These are phyloP conservation scores for Fusarium nurragi DNA, from an alignment of 2,329 filamentous ascomycete genomes.

Conservation along the genomic window DNA sequence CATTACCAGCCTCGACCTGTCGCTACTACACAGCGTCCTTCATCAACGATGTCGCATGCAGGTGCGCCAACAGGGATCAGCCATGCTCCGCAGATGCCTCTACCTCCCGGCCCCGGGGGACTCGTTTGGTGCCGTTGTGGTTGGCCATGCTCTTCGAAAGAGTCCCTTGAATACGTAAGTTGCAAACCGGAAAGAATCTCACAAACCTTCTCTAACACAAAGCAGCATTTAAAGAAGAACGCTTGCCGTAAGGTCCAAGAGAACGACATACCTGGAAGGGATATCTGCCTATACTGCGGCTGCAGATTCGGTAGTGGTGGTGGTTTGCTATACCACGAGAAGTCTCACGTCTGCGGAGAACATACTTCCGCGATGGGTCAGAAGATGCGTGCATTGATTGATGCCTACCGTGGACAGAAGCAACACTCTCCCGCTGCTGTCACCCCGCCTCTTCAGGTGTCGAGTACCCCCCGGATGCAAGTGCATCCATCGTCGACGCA, in stretches of 20 bases:
- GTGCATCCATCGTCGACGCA: not conserved
- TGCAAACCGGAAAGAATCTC: not conserved
- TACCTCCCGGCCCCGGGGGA: not conserved
- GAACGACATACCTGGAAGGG: slow-evolving; percentile 40
- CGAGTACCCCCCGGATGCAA: not conserved
- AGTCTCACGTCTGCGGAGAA: slow-evolving; percentile 58
- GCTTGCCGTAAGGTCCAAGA: slow-evolving; percentile 39
- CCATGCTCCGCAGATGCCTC: not conserved
- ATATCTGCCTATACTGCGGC: slow-evolving; percentile 58
- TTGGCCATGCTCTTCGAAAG: slow-evolving; percentile 49
- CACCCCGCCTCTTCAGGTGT: not conserved
- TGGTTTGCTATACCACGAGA: slow-evolving; percentile 57
- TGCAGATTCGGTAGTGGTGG: slow-evolving; percentile 53
- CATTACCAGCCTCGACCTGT: slow-evolving; percentile 9
- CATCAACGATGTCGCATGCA: not conserved
- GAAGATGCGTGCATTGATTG: slow-evolving; percentile 24
- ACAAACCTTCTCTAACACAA: slow-evolving; percentile 21
- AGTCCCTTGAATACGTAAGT: slow-evolving; percentile 49
- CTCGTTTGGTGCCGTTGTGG: slow-evolving; percentile 47
- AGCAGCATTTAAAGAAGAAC: slow-evolving; percentile 44
- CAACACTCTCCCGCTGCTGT: not conserved
- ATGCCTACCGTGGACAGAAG: slow-evolving; percentile 7
- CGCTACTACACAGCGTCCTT: slow-evolving; percentile 1
- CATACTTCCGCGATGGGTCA: slow-evolving; percentile 41
- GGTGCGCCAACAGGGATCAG: not conserved